phyloP scores from a whole-genome alignment of 345 rosid species.

The Bruguiera parviflora region DNA sequence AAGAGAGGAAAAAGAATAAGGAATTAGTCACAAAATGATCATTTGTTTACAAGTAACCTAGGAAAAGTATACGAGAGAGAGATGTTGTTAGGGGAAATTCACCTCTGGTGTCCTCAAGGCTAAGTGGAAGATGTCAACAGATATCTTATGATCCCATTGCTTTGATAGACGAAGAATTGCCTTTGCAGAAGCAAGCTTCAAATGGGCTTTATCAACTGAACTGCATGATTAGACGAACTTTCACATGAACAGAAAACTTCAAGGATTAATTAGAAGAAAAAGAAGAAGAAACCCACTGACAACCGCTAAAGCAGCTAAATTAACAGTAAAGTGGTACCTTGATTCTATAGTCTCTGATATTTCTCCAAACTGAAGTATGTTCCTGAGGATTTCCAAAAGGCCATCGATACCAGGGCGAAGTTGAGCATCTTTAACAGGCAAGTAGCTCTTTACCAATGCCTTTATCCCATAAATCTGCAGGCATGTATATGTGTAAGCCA shows the following conservation, averaged over 20 bases:
- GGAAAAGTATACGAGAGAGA: neutral
- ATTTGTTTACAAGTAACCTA: conserved; percentile 1
- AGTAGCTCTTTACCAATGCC: conserved; percentile 85
- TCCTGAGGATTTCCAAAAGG: conserved; percentile 63
- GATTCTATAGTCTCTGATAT: conserved; percentile 67
- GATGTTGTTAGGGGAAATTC: conserved; percentile 6
- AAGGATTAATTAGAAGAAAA: conserved; percentile 4
- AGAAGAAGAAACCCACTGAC: neutral
- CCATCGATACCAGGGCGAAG: conserved; percentile 78
- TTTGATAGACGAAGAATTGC: conserved; percentile 84
- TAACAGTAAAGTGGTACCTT: conserved; percentile 40
- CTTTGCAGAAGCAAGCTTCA: conserved; percentile 93
- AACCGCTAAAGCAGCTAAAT: neutral
- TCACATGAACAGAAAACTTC: conserved; percentile 13
- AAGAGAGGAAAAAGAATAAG: conserved; percentile 9
- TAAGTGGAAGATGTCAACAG: conserved; percentile 71
- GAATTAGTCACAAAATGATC: conserved; percentile 5
- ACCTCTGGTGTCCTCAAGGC: conserved; percentile 78
- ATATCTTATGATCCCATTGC: conserved; percentile 88
- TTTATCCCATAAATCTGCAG: conserved; percentile 85
- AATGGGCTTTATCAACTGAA: conserved; percentile 77
- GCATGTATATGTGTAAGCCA: conserved; percentile 12
- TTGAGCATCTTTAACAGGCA: conserved; percentile 91
- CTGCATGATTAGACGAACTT: conserved; percentile 44
- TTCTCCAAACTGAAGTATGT: conserved; percentile 71